These are phyloP conservation scores for Cronartium quercuum DNA, from an alignment of 1,284 basidiomycete genomes.

Conservation along the genomic window DNA sequence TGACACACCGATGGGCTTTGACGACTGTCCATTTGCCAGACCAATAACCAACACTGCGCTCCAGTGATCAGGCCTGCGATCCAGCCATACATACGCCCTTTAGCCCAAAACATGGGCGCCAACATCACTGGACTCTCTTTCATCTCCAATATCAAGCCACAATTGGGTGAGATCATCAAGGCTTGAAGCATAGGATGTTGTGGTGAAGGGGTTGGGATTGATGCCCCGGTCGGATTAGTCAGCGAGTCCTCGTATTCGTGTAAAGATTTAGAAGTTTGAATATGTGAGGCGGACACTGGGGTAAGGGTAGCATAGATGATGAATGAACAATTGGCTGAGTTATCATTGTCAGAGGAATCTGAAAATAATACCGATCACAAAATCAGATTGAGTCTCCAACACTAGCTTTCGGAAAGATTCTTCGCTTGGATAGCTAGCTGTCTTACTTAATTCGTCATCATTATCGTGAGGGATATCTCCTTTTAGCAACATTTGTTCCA, in stretches of 20 bases:
- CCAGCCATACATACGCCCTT: slow-evolving; percentile 44
- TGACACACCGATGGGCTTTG: slow-evolving; percentile 43
- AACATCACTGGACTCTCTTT: slow-evolving; percentile 40
- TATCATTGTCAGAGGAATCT: slow-evolving; percentile 17
- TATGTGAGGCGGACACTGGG: slow-evolving; percentile 42
- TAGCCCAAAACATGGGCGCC: slow-evolving; percentile 44
- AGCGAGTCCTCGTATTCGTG: slow-evolving; percentile 46
- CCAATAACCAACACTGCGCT: slow-evolving; percentile 44
- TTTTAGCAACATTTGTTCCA: slow-evolving; percentile 16
- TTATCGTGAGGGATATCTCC: slow-evolving; percentile 10
- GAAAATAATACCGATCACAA: neutral
- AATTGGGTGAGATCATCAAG: slow-evolving; percentile 47
- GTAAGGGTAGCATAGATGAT: slow-evolving; percentile 46
- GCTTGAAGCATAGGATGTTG: slow-evolving; percentile 43
- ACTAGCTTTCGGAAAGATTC: no score
- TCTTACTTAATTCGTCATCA: neutral
- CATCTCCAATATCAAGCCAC: slow-evolving; percentile 46
- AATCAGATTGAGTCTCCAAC: no score
- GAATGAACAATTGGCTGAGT: slow-evolving; percentile 45
- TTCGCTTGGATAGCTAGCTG: no score
- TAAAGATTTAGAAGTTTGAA: slow-evolving; percentile 40
- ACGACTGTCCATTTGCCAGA: slow-evolving; percentile 48
- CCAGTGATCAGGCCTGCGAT: slow-evolving; percentile 44
- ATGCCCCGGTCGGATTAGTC: slow-evolving; percentile 44
- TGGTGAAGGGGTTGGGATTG: slow-evolving; percentile 38